Evolutionary conservation across 2,329 filamentous ascomycete genomes (phyloP), one percentile per base, ranked within the genome.

Genomic region (Ophiognomonia clavigignenti-juglandacearum): DNA sequence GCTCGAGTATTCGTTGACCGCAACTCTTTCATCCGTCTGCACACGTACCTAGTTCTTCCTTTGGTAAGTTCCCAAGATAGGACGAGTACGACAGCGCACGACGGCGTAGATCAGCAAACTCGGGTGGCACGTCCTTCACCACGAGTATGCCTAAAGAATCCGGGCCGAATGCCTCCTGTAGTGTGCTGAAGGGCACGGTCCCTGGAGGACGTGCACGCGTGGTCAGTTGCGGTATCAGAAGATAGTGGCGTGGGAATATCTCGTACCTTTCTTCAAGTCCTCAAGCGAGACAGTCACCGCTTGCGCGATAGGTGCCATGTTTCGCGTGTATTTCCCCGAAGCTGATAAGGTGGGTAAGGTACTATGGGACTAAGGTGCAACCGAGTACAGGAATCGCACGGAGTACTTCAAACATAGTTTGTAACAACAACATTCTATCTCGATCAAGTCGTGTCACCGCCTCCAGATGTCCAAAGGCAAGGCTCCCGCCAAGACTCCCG

Each of bases 141-240:
- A 97, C 72, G 46, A 98, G 84, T 43, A 98, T 96, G 0, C 93
- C 93, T 11, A 97, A 73, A 2, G 90, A 96, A 22, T 87, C 82
- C 2, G 91, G 89, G 0, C 93, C 93, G 62, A 98, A 97, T 0
- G 93, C 93, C 56, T 85, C 67, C 57, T 87, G 79, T 10, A 93
- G 74, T 0, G 78, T 78, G 47, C 80, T 75, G 43, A 88, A 85
- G 1, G 85, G 74, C 38, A 92, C 74, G 48, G 75, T 77, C 18
- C 81, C 85, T 88, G 54, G 35, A 44, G 31, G 5, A 24, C 55
- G 27, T 52, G 44, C 24, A 45, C 39, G 24, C 47, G 43, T 49
- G 6, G 39, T 49, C 48, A 39, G 43, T 13, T 20, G 34, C 26
- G 31, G 5, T 45, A 57, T 32, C 11, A 13, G 29, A 69, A 40